Evolutionary conservation across 225 moss, liverwort and hornwort species (phyloP).

Genomic region (Marchantia paleacea): DNA sequence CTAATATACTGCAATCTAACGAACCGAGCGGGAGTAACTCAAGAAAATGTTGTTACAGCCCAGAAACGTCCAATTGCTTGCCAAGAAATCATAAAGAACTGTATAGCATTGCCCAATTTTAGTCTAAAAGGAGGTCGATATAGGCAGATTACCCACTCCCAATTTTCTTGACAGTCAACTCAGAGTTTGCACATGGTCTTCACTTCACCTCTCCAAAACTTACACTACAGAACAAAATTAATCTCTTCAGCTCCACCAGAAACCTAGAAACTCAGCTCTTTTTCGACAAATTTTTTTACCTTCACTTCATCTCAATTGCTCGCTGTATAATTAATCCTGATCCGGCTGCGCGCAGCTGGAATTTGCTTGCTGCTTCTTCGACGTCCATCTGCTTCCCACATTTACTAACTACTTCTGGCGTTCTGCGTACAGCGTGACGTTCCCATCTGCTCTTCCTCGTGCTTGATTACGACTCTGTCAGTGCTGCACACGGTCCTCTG

Average conservation of each 20-base stretch:
- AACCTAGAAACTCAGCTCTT: no score
- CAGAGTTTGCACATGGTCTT: neutral
- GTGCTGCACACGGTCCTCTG: neutral
- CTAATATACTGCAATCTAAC: no score
- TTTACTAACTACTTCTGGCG: neutral
- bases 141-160: neutral
- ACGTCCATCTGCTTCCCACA: neutral
- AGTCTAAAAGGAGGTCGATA: neutral
- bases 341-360: neutral
- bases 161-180: neutral
- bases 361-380: neutral
- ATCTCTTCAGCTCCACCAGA: no score
- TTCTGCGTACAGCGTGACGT: neutral
- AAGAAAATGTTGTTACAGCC: no score
- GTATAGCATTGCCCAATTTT: no score
- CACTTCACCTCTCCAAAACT: neutral
- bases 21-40: no score
- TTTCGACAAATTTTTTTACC: no score
- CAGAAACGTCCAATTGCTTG: neutral
- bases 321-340: neutral
- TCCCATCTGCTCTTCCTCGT: neutral
- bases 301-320: neutral
- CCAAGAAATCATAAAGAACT: neutral
- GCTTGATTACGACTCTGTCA: neutral
- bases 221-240: neutral